Evolutionary conservation across 305 asterid species (phyloP), one percentile per base, ranked within the genome.

Genomic region (Ajuga reptans): DNA sequence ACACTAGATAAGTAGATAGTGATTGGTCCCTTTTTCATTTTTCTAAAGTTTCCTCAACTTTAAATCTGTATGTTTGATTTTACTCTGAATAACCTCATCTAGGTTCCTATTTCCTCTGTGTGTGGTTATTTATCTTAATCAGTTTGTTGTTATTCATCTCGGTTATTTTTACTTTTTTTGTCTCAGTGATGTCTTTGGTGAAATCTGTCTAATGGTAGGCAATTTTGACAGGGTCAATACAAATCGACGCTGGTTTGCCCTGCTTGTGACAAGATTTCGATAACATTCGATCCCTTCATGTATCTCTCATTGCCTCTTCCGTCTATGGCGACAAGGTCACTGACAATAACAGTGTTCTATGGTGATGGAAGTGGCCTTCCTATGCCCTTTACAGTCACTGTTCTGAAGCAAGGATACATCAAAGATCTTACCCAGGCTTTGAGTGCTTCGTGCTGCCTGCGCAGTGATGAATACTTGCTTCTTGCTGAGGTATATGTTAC

Each of bases 271-370:
- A 87, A 93, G 80, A 81, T 90, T 69, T 93, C 98, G 3, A 90
- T 90, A 54, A 90, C 97, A 21, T 92, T 92, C 71, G 98, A 92
- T 73, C 97, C 98, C 62, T 92, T 90, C 90, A 90, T 93, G 98
- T 90, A 90, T 80, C 83, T 93, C 78, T 87, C 97, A 3, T 74
- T 93, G 79, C 99, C 99, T 37, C 96, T 93, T 68, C 96, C 97
- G 67, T 87, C 99, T 74, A 86, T 92, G 21, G 94, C 86, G 67
- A 89, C 91, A 64, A 80, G 95, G 73, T 73, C 82, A 49, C 77
- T 90, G 85, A 90, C 92, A 6, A 74, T 87, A 67, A 84, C 97
- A 1, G 87, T 93, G 74, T 85, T 93, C 74, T 83, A 84, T 71
- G 95, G 95, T 64, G 95, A 87, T 78, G 97, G 99, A 71, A 84